phyloP scores from a whole-genome alignment of 495 filamentous ascomycete species.

The Daldinia decipiens region DNA sequence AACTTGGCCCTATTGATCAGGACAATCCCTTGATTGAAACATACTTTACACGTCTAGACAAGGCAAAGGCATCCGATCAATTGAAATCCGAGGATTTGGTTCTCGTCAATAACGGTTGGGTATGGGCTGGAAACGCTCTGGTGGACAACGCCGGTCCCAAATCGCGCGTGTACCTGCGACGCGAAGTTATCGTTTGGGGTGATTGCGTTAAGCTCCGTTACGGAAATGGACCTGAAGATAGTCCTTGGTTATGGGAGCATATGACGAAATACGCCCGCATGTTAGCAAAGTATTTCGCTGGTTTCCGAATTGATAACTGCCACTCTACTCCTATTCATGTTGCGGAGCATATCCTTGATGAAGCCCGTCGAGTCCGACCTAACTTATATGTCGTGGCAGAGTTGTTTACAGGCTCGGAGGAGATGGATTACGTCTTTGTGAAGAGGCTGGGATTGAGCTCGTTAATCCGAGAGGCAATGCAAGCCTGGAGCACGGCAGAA shows the following conservation, averaged over 20 bases:
- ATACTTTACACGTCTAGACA: constrained; percentile 92
- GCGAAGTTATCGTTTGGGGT: constrained; percentile 97
- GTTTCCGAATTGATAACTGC: constrained; percentile 98
- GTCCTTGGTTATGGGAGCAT: constrained; percentile 92
- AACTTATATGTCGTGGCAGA: constrained; percentile 94
- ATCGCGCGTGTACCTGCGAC: constrained; percentile 87
- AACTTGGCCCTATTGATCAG: constrained; percentile 78
- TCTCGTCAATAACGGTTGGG: constrained; percentile 97
- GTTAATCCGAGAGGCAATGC: constrained; percentile 96
- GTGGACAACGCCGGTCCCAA: constrained; percentile 90
- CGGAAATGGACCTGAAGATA: constrained; percentile 81
- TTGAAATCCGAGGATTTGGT: constrained; percentile 81
- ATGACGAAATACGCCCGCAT: constrained; percentile 92
- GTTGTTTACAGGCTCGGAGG: constrained; percentile 94
- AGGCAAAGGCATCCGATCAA: constrained; percentile 79
- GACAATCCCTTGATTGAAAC: constrained; percentile 88
- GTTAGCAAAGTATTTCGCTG: constrained; percentile 94
- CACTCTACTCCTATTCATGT: constrained; percentile 96
- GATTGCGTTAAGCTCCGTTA: constrained; percentile 99
- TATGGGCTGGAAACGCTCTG: constrained; percentile 95
- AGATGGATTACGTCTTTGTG: constrained; percentile 95
- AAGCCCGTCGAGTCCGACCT: constrained; percentile 86
- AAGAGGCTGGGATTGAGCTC: constrained; percentile 89
- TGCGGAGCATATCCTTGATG: constrained; percentile 92
- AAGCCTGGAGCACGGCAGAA: constrained; percentile 94